Conservation (phyloP, 2,329 filamentous ascomycete genomes). For the Trichothecium roseum region DNA sequence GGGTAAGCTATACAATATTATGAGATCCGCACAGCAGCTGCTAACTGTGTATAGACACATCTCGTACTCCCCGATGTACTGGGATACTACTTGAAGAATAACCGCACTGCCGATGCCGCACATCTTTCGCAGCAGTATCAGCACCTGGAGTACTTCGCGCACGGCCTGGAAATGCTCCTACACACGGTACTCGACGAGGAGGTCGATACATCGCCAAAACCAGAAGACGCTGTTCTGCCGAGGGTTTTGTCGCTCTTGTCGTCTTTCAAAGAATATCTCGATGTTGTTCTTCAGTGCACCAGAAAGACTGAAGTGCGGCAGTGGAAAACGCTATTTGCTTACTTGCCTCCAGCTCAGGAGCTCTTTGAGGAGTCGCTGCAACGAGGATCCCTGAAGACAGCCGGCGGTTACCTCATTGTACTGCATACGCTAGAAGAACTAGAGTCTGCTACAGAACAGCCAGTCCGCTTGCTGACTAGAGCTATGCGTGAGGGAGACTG, state of each 20-base stretch:
- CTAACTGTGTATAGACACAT: slow-evolving; percentile 53
- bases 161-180: slow-evolving; percentile 82
- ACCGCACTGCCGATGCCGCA: slow-evolving; percentile 71
- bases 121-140: slow-evolving; percentile 78
- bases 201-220: slow-evolving; percentile 60
- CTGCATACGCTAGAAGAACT: slow-evolving; percentile 73
- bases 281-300: slow-evolving; percentile 93
- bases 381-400: slow-evolving; percentile 81
- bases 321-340: slow-evolving; percentile 87
- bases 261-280: slow-evolving; percentile 76
- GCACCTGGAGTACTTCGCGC: slow-evolving; percentile 80
- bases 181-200: slow-evolving; percentile 93
- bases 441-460: slow-evolving; percentile 60
- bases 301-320: slow-evolving; percentile 93
- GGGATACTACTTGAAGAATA: slow-evolving; percentile 64
- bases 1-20: slow-evolving; percentile 45
- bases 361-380: slow-evolving; percentile 88
- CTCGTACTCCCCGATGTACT: slow-evolving; percentile 86
- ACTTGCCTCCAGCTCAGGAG: slow-evolving; percentile 80
- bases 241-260: slow-evolving; percentile 54
- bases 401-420: slow-evolving; percentile 90
- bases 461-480: slow-evolving; percentile 68
- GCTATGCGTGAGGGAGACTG: slow-evolving; percentile 83
- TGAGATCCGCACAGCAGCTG: no score
- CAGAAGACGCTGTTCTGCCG: slow-evolving; percentile 54